Evolutionary conservation across 1,284 basidiomycete genomes (phyloP), one percentile per base, ranked within the genome.

Genomic region (Vanrija pseudolonga): DNA sequence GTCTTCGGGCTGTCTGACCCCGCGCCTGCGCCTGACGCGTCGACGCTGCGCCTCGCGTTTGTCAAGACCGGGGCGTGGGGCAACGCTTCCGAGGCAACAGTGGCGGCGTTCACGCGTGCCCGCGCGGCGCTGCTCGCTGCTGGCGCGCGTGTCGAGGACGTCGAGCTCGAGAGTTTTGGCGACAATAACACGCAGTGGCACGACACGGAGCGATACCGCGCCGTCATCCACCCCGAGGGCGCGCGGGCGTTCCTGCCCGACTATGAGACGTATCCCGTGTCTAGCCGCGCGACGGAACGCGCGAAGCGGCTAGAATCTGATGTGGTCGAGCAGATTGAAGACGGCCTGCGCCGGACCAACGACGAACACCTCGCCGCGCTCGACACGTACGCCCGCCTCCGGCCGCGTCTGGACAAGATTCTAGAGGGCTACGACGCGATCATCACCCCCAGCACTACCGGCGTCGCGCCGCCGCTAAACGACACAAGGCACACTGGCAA

Each of bases 1-100:
- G 49, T 67, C 6, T 68, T 68, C 55, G 48, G 49, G 0, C 53
- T 73, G n/a, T 28, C 60, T 14, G 69, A 71, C 48, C 67, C 68
- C 36, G 42, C 37, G 0, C n/a, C 61, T 0, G 41, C 55, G 22
- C 46, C 53, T 1, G 8, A 39, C 0, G 26, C 44, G 6, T 11
- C 17, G 2, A 20, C 45, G 3, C 55, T 67, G 6, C 63, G 56
- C 37, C 68, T 71, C 47, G 69, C 59, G 3, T 63, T 67, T 46
- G 61, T 63, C 17, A 64, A 58, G 45, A 66, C 66, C 0, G 53
- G 62, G 20, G 60, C 55, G 17, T 67, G 65, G 63, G 51, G 55
- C 14, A 53, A 60, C 47, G 64, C 64, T 11, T 38, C 52, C 28
- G 56, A 55, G 3, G 42, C 56, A 2, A 47, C 64, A 3, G 23